Percentiles rank a stretch among this genome's conserved stretches.
Conservation (phyloP, 495 filamentous ascomycete species). For the Penicillium maclennaniae region DNA sequence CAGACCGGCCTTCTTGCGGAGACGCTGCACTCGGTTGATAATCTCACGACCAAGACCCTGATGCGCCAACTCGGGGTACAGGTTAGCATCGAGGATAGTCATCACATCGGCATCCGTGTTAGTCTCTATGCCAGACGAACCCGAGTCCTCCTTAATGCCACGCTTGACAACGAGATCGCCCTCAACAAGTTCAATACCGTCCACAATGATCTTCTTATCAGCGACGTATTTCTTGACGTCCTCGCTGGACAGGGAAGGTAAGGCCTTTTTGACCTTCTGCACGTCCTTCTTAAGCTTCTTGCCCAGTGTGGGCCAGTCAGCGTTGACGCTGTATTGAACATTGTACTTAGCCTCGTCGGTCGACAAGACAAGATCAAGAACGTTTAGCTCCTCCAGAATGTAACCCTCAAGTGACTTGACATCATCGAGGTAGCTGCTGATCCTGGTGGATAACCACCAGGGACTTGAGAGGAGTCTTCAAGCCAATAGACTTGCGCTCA, state of each 20-base stretch:
- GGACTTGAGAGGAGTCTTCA: constrained; percentile 88
- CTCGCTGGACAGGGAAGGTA: constrained; percentile 73
- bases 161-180: constrained; percentile 84
- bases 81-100: constrained; percentile 70
- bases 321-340: constrained; percentile 81
- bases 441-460: constrained; percentile 88
- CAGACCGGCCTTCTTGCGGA: constrained; percentile 79
- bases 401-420: constrained; percentile 78
- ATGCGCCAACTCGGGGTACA: constrained; percentile 69
- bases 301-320: constrained; percentile 90
- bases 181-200: constrained; percentile 74
- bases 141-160: constrained; percentile 64
- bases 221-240: constrained; percentile 72
- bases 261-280: constrained; percentile 81
- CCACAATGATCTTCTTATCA: constrained; percentile 68
- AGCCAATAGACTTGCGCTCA: constrained; percentile 76
- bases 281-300: constrained; percentile 97
- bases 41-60: constrained; percentile 79
- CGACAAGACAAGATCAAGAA: constrained; percentile 78
- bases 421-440: constrained; percentile 77
- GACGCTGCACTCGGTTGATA: constrained; percentile 74
- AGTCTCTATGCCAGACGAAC: constrained; percentile 69
- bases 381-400: constrained; percentile 86
- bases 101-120: constrained; percentile 83
- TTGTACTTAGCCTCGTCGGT: constrained; percentile 86